phyloP scores from a whole-genome alignment of 2,329 filamentous ascomycete species.

The Delphinella strobiligena region DNA sequence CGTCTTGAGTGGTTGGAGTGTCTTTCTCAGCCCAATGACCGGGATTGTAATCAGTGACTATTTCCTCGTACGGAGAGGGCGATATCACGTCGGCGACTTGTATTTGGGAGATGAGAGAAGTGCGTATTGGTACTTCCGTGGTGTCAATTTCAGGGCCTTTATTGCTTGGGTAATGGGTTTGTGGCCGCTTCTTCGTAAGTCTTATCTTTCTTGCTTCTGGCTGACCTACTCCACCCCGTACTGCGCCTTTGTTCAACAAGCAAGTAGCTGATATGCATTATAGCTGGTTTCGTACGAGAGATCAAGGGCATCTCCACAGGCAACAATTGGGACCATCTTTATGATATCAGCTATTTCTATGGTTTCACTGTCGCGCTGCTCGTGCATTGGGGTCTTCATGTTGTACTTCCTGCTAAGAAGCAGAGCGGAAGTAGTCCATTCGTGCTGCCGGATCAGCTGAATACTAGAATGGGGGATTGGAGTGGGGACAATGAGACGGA shows the following conservation, averaged over 20 bases:
- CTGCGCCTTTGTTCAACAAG: not conserved
- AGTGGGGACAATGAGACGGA: too few species aligned
- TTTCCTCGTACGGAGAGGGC: slow-evolving; percentile 27
- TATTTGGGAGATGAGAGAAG: slow-evolving; percentile 25
- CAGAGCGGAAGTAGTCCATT: not conserved
- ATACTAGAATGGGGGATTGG: not conserved
- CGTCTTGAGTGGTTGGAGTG: slow-evolving; percentile 32
- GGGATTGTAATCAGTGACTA: slow-evolving; percentile 37
- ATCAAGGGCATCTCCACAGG: not conserved
- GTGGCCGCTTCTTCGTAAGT: slow-evolving; percentile 2
- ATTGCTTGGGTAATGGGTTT: slow-evolving; percentile 27
- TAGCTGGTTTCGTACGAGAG: not conserved
- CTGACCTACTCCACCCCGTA: not conserved
- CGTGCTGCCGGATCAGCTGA: not conserved
- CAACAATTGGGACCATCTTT: not conserved
- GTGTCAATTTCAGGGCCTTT: slow-evolving; percentile 34
- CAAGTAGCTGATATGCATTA: not conserved
- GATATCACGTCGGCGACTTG: slow-evolving; percentile 32
- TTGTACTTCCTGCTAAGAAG: not conserved
- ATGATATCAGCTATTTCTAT: not conserved
- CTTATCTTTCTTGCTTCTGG: not conserved
- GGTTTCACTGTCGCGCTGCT: not conserved
- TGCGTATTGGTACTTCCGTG: slow-evolving; percentile 32
- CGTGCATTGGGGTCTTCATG: not conserved
- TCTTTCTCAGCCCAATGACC: slow-evolving; percentile 34